phyloP scores from a whole-genome alignment of 2,329 filamentous ascomycete genomes.

The Alternaria rosae region DNA sequence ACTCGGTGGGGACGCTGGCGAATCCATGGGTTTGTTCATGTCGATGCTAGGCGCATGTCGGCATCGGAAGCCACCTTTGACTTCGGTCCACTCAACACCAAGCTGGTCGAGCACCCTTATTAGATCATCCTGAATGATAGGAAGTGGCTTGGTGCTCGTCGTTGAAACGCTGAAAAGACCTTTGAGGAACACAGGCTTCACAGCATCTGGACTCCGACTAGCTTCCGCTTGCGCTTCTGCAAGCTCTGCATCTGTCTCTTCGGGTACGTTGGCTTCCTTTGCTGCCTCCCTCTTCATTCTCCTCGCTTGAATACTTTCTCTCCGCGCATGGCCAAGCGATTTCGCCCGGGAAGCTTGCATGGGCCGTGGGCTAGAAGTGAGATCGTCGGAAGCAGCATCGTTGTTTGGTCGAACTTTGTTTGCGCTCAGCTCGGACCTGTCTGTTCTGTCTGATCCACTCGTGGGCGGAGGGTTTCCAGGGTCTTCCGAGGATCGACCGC shows the following conservation, averaged over 20 bases:
- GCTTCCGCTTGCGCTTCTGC: slow-evolving; percentile 61
- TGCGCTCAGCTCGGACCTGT: slow-evolving; percentile 68
- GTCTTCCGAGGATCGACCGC: slow-evolving; percentile 62
- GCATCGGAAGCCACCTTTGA: slow-evolving; percentile 92
- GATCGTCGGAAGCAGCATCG: slow-evolving; percentile 60
- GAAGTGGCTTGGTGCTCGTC: slow-evolving; percentile 88
- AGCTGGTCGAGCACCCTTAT: slow-evolving; percentile 88
- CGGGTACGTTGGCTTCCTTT: slow-evolving; percentile 79
- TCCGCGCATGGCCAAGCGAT: slow-evolving; percentile 85
- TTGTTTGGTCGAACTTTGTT: slow-evolving; percentile 56
- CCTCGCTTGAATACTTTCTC: slow-evolving; percentile 90
- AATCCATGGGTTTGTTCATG: slow-evolving; percentile 74
- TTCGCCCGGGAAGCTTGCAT: slow-evolving; percentile 68
- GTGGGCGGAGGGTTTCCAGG: slow-evolving; percentile 72
- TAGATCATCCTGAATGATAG: slow-evolving; percentile 86
- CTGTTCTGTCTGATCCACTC: slow-evolving; percentile 83
- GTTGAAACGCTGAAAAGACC: slow-evolving; percentile 97
- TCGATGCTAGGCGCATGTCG: slow-evolving; percentile 90
- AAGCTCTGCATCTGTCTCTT: slow-evolving; percentile 87
- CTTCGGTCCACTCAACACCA: slow-evolving; percentile 89
- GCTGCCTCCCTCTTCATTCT: slow-evolving; percentile 76
- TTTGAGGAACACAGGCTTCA: slow-evolving; percentile 95
- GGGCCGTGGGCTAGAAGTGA: slow-evolving; percentile 43
- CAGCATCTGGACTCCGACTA: slow-evolving; percentile 72
- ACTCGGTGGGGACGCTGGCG: slow-evolving; percentile 46